Conservation (phyloP, 2,329 filamentous ascomycete species). For the Thielaviopsis populi region DNA sequence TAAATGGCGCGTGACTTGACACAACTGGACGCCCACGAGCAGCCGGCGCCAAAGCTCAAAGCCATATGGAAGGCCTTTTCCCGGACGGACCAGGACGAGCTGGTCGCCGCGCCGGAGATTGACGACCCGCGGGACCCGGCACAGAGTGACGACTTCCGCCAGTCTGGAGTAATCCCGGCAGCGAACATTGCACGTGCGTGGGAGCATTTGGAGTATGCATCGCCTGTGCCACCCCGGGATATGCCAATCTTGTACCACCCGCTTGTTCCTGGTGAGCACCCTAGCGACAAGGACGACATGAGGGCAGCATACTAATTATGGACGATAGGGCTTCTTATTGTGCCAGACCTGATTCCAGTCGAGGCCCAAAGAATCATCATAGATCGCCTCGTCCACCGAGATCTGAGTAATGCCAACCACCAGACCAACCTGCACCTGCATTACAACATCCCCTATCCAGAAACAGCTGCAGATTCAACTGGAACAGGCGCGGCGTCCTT, state of each 20-base stretch:
- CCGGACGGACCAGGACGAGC: constrained; percentile 37
- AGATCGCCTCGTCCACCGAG: constrained; percentile 57
- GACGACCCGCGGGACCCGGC: constrained; percentile 30
- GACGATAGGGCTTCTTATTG: constrained; percentile 55
- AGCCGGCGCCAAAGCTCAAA: constrained; percentile 56
- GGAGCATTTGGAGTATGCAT: constrained; percentile 26
- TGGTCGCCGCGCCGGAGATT: constrained; percentile 41
- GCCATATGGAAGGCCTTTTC: constrained; percentile 62
- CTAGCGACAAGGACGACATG: background rate
- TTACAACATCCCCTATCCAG: constrained; percentile 51
- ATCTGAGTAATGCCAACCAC: constrained; percentile 58
- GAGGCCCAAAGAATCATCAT: constrained; percentile 55
- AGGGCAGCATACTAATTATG: background rate
- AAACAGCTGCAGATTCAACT: constrained; percentile 20
- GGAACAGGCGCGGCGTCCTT: constrained; percentile 29
- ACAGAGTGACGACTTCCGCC: constrained; percentile 31
- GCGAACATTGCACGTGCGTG: constrained; percentile 32
- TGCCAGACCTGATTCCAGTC: constrained; percentile 59
- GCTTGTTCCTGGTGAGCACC: constrained; percentile 48
- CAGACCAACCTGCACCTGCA: constrained; percentile 84
- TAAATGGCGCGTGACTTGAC: constrained; percentile 8
- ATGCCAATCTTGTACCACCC: constrained; percentile 47
- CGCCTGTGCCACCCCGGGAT: constrained; percentile 25
- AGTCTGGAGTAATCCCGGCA: constrained; percentile 30
- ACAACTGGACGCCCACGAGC: constrained; percentile 59